phyloP scores from a whole-genome alignment of 2,329 filamentous ascomycete genomes.

The Diaporthe australafricana region DNA sequence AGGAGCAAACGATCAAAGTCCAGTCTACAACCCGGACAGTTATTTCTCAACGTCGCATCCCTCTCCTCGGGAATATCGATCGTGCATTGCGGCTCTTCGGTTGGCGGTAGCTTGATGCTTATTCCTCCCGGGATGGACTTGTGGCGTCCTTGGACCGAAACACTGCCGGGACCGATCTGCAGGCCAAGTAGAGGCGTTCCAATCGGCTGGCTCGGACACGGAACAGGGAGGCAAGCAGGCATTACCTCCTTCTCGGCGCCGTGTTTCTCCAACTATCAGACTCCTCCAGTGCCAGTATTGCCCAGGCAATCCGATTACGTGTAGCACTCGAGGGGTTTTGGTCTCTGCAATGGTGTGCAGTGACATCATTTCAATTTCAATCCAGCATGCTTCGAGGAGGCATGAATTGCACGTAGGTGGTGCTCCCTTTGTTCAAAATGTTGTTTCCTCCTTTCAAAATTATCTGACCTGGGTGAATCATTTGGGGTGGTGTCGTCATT shows the following conservation, averaged over 20 bases:
- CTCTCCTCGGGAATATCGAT: not conserved
- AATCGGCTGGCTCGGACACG: slow-evolving; percentile 6
- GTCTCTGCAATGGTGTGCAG: too few relatives aligned
- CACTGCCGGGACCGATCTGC: slow-evolving; percentile 23
- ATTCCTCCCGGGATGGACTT: not conserved
- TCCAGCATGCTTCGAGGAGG: too few relatives aligned
- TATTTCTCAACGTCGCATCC: not conserved
- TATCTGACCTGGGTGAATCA: too few relatives aligned
- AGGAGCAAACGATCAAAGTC: too few relatives aligned
- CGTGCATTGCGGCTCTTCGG: slow-evolving; percentile 25
- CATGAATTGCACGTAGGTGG: too few relatives aligned
- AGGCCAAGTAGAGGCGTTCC: slow-evolving; percentile 16
- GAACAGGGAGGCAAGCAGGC: not conserved
- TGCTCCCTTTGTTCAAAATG: too few relatives aligned
- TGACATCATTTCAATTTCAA: too few relatives aligned
- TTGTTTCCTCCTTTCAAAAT: too few relatives aligned
- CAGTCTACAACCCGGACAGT: not conserved
- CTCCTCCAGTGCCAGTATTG: too few relatives aligned
- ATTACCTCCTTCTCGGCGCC: not conserved
- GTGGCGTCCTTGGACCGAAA: slow-evolving; percentile 3
- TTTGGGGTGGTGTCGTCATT: too few relatives aligned
- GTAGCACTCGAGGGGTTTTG: too few relatives aligned
- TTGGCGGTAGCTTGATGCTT: slow-evolving; percentile 1
- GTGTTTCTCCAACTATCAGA: not conserved
- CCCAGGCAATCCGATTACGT: too few relatives aligned